Evolutionary conservation across 2,329 filamentous ascomycete species (phyloP), one percentile per base, ranked within the genome.

Genomic region (Botrytis porri): DNA sequence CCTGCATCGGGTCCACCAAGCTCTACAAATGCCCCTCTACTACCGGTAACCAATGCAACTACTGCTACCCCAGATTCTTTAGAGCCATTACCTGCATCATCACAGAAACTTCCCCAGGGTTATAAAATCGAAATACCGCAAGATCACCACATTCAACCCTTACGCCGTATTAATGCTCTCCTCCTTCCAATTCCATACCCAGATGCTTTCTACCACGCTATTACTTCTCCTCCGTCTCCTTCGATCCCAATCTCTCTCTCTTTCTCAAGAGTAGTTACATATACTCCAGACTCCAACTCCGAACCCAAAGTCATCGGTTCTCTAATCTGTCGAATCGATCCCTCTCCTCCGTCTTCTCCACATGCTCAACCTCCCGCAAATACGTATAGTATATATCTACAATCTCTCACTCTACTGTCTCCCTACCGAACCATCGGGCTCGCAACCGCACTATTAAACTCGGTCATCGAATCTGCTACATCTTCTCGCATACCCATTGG

Each of bases 91-190:
- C 22, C 48, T 45, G 43, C 69, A 73, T 45, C 70, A 39, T 29
- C 69, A 41, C 39, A 63, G 22, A 74, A 80, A 76, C 81, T 80
- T 41, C 83, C 78, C 63, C 79, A 79, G 69, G 84, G 87, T 79
- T 88, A 88, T 32, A 81, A 82, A 73, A 88, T 91, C 78, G 84
- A 85, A 9, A 83, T 83, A 70, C 82, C 90, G 70, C 81, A 83
- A 1, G 81, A 84, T 62, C 78, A 82, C 63, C 88, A 91, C 81
- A 81, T 91, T 73, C 83, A 86, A 73, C 84, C 88, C 62, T 84
- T 92, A 9, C 88, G 88, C 57, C 87, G 89, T 77, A 90, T 92
- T 81, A 91, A 90, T 81, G 83, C 87, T 62, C 86, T 92, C 69
- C 86, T 92, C 70, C 87, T 92, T 1, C 88, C 87, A 67, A 87